Conservation (phyloP, 768 basidiomycete species). For the Trametopsis cervina region DNA sequence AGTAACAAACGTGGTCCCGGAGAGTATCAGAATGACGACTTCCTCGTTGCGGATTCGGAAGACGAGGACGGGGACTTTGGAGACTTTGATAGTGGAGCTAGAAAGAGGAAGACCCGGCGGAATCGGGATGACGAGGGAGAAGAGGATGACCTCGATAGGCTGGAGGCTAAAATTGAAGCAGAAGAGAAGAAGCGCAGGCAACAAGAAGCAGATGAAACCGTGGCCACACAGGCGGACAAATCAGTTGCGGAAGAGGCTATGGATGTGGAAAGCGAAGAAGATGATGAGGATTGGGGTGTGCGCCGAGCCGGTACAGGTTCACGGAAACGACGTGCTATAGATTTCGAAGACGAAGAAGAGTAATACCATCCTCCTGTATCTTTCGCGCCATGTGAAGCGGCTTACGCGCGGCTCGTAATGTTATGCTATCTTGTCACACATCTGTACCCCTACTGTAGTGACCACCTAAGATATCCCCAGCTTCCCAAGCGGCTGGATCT, state of each 20-base stretch:
- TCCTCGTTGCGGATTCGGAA: slow-evolving; percentile 76
- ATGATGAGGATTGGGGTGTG: slow-evolving; percentile 64
- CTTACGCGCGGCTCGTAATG: too few species aligned
- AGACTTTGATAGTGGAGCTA: slow-evolving; percentile 25
- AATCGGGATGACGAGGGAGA: slow-evolving; percentile 33
- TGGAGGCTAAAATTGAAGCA: slow-evolving; percentile 64
- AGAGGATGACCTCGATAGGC: slow-evolving; percentile 61
- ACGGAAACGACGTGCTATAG: slow-evolving; percentile 51
- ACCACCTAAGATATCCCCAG: too few species aligned
- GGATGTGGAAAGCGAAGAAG: slow-evolving; percentile 73
- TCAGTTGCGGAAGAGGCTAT: slow-evolving; percentile 40
- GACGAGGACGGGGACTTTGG: slow-evolving; percentile 40
- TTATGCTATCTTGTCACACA: not conserved
- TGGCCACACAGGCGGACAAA: slow-evolving; percentile 24
- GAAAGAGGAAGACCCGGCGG: slow-evolving; percentile 32
- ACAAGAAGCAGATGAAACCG: slow-evolving; percentile 15
- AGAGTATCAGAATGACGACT: slow-evolving; percentile 82
- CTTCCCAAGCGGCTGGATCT: slow-evolving; percentile 54
- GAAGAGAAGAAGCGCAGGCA: slow-evolving; percentile 42
- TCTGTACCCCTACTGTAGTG: too few species aligned
- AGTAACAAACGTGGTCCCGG: slow-evolving; percentile 22
- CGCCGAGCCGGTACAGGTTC: slow-evolving; percentile 46
- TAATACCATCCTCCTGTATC: slow-evolving; percentile 27
- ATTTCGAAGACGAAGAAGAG: slow-evolving; percentile 63
- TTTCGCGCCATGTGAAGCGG: too few species aligned